Evolutionary conservation across 495 filamentous ascomycete genomes (phyloP), one percentile per base, ranked within the genome.

Genomic region (Hyaloscypha variabilis): DNA sequence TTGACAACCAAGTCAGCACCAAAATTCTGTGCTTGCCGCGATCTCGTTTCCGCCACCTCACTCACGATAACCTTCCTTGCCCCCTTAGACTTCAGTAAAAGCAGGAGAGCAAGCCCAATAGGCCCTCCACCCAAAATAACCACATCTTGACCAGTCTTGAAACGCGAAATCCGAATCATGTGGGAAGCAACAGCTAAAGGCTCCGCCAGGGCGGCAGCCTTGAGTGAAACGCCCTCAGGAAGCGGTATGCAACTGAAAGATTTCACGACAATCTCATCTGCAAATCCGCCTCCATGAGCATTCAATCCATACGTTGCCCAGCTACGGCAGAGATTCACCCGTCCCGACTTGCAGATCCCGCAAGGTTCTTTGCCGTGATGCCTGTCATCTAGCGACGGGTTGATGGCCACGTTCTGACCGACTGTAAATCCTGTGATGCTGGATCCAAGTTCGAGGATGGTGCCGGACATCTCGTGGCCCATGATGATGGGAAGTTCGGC

Each of bases 251-350:
- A 46, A 19, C 39, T 46, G 13, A 46, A 46, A 17, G 10, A 17
- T 17, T 46, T 46, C 39, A 46, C 39, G 4, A 46, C 10, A 46
- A 46, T 46, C 39, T 46, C 39, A 17, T 46, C 39, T 4, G 39
- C 39, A 46, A 46, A 46, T 46, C 39, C 39, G 14, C 39, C 39
- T 46, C 39, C 39, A 46, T 46, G 39, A 46, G 39, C 39, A 46
- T 46, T 46, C 17, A 46, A 46, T 17, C 39, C 39, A 11, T 46
- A 19, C 11, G 17, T 46, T 4, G 39, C 39, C 39, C 39, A 46
- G 17, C 39, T 46, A 17, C 13, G 14, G 39, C 39, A 46, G 39
- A 46, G 39, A 19, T 46, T 46, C 19, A 17, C 4, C 11, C 10
- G 10, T 46, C 39, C 39, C 13, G 39, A 14, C 17, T 46, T 46